Conservation (phyloP, 192 early-diverging fungal species). For the Endogone sp. region DNA sequence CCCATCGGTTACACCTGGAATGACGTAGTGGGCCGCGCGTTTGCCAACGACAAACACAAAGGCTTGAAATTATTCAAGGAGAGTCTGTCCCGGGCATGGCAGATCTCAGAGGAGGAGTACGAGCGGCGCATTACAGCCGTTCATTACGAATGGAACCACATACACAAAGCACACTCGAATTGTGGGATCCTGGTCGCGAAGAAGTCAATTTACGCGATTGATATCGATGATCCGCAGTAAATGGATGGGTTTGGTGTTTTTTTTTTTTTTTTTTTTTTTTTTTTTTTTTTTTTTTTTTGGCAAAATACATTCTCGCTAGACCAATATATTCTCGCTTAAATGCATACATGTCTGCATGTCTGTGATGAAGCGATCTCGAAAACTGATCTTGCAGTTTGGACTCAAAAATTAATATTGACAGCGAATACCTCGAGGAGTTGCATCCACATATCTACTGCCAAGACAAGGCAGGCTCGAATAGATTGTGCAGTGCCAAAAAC, state of each 20-base stretch:
- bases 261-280: background rate
- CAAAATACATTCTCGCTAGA: no score
- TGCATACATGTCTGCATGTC: no score
- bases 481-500: no score
- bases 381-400: no score
- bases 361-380: no score
- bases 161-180: background rate
- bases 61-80: background rate
- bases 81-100: background rate
- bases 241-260: background rate
- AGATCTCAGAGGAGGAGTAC: background rate
- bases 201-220: background rate
- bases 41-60: background rate
- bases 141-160: background rate
- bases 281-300: constrained; percentile 13
- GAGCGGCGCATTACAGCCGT: background rate
- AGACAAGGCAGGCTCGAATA: no score
- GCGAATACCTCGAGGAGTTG: no score
- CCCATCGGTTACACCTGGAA: background rate
- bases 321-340: no score
- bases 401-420: no score
- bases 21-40: background rate
- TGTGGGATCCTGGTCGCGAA: background rate
- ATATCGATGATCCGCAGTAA: background rate
- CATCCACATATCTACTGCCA: no score